Percentiles rank a stretch among this genome's conserved stretches.
Evolutionary conservation across 1,139 yeast genomes (phyloP).

Genomic region (Taphrina betulina): DNA sequence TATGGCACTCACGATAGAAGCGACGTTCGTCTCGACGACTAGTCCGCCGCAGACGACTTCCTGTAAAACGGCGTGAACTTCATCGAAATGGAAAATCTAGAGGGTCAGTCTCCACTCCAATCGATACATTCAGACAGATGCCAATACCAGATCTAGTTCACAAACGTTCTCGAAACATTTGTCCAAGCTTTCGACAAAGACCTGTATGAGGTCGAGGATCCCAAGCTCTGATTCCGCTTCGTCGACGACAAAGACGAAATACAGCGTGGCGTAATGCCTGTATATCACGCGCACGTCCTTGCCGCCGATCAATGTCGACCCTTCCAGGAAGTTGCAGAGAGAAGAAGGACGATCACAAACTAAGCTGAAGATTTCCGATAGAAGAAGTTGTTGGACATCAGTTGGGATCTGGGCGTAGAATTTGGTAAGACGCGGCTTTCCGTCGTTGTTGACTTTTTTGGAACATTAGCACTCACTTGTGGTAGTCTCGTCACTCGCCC

Average conservation of each 20-base stretch:
- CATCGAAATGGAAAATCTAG: slow-evolving; percentile 75
- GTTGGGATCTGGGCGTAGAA: slow-evolving; percentile 86
- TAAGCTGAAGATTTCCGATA: slow-evolving; percentile 72
- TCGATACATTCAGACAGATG: slow-evolving; percentile 55
- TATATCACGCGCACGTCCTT: slow-evolving; percentile 86
- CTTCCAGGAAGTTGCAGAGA: slow-evolving; percentile 68
- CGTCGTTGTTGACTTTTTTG: slow-evolving; percentile 76
- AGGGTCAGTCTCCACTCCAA: slow-evolving; percentile 43
- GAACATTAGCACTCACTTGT: too few species aligned
- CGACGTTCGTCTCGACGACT: slow-evolving; percentile 93
- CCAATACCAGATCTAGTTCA: slow-evolving; percentile 86
- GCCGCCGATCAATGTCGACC: slow-evolving; percentile 54
- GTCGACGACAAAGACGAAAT: slow-evolving; percentile 92
- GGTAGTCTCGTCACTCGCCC: too few species aligned
- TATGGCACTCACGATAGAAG: slow-evolving; percentile 70
- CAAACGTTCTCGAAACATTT: slow-evolving; percentile 91
- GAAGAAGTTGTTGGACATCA: slow-evolving; percentile 67
- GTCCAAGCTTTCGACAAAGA: slow-evolving; percentile 91
- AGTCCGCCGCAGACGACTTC: slow-evolving; percentile 97
- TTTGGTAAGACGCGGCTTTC: slow-evolving; percentile 86
- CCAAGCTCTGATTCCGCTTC: slow-evolving; percentile 95
- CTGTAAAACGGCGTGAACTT: slow-evolving; percentile 75
- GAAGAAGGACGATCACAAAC: slow-evolving; percentile 66
- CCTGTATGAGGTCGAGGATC: slow-evolving; percentile 88
- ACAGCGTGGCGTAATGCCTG: slow-evolving; percentile 89